Base-by-base conservation (phyloP, 2,329 filamentous ascomycete species). In the Aspergillus persii region DNA sequence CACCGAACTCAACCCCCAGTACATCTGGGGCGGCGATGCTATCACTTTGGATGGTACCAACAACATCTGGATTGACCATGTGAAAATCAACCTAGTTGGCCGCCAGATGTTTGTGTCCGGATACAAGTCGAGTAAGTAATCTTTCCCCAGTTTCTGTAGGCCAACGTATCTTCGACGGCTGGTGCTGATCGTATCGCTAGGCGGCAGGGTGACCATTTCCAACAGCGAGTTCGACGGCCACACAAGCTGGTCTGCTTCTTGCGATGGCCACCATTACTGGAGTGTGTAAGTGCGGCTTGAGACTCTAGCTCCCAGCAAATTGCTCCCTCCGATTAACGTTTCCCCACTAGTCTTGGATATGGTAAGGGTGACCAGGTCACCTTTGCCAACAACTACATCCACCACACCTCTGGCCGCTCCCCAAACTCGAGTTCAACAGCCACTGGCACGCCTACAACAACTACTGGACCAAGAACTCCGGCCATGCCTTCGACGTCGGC, bases 241-340 rank as follows among this genome's bases (percentile, higher is more conserved):
- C 47, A 80, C 80, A 26, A 72, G 72, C 44, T 86, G 79, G 77
- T 85, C 83, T 8, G 78, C 84, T 8, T 81, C 78, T 27, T 87
- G 84, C 72, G 78, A 86, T 66, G 77, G 76, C 29, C 77, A 83
- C 69, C 84, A 86, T 73, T 86, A 86, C 78, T 86, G 84, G 83
- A 79, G 74, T 41, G 69, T 86, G 66, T 70, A 61, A 56, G 59
- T 55, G 6, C 6, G 9, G 2, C 8, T 36, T 23, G 30, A 41
- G 15, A 8, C 30, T 9, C 3, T 2, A 41, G n/a, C 12, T 7
- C 36, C 36, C 3, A 29, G 5, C 27, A 49, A 4, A 4, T 30
- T 39, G 1, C 26, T 7, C n/a, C 47, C 36, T 18, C 31, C 46
- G 9, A 8, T 8, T 18, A 33, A 52, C 58, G 48, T 60, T 48